phyloP scores from a whole-genome alignment of 371 early-diverging fungal species.

The Mucor lusitanicus region DNA sequence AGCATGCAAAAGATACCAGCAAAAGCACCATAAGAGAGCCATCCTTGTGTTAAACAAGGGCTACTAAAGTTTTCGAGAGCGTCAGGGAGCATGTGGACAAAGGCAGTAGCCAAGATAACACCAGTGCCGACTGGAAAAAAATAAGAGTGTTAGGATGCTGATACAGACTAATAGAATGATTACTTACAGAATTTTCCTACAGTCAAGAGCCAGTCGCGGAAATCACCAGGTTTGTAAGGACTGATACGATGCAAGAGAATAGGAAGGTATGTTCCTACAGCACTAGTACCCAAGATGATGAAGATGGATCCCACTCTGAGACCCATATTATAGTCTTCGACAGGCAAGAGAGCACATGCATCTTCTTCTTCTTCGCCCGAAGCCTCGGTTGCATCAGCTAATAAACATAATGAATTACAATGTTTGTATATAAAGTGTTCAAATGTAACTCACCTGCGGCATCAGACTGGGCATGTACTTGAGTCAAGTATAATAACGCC shows the following conservation, averaged over 20 bases:
- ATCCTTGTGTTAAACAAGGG: slow-evolving; percentile 38
- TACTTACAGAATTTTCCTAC: slow-evolving; percentile 51
- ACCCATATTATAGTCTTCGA: slow-evolving; percentile 36
- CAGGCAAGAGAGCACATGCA: slow-evolving; percentile 24
- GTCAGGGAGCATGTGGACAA: slow-evolving; percentile 51
- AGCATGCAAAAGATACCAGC: slow-evolving; percentile 51
- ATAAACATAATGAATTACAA: not conserved
- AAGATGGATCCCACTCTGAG: slow-evolving; percentile 37
- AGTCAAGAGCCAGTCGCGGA: slow-evolving; percentile 39
- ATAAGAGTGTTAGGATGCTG: too few species aligned
- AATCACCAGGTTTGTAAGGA: slow-evolving; percentile 24
- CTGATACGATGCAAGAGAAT: slow-evolving; percentile 36
- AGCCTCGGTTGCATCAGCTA: not conserved
- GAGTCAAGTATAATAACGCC: not conserved
- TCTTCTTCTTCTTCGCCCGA: slow-evolving; percentile 7
- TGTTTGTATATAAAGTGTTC: too few species aligned
- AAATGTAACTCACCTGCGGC: not conserved
- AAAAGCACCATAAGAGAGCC: slow-evolving; percentile 43
- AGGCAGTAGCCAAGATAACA: slow-evolving; percentile 50
- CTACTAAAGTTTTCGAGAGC: slow-evolving; percentile 42
- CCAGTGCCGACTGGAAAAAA: slow-evolving; percentile 55
- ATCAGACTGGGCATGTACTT: slow-evolving; percentile 6
- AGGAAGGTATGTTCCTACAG: slow-evolving; percentile 36
- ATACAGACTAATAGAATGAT: not conserved
- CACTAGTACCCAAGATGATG: slow-evolving; percentile 22